Evolutionary conservation across 768 basidiomycete genomes (phyloP).

Genomic region (Tricholoma sp.): DNA sequence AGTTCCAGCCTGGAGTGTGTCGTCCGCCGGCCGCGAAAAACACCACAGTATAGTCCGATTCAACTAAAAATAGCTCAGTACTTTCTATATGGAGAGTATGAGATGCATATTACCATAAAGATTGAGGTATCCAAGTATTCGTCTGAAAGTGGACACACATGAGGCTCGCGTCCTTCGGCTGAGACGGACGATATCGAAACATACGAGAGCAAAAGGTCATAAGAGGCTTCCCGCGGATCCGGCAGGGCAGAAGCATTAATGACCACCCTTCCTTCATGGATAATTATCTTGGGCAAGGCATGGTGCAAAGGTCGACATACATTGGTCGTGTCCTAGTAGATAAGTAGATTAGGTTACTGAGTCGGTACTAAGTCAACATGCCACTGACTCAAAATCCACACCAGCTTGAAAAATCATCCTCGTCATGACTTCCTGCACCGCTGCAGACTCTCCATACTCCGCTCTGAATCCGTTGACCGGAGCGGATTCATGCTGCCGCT

Average conservation of each 20-base stretch:
- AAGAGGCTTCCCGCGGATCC: constrained; percentile 70
- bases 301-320: constrained; percentile 39
- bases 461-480: constrained; percentile 14
- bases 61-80: constrained; percentile 43
- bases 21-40: constrained; percentile 80
- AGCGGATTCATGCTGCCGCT: constrained; percentile 25
- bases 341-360: constrained; percentile 3
- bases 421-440: constrained; percentile 61
- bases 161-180: background rate
- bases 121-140: constrained; percentile 74
- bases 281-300: constrained; percentile 7
- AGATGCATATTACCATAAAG: constrained; percentile 56
- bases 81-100: background rate
- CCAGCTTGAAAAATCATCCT: constrained; percentile 85
- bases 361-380: background rate
- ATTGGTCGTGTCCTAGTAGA: constrained; percentile 72
- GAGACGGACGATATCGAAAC: constrained; percentile 22
- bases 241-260: constrained; percentile 80
- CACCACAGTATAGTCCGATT: constrained; percentile 84
- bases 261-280: constrained; percentile 56
- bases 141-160: constrained; percentile 34
- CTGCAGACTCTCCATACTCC: constrained; percentile 47
- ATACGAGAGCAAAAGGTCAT: constrained; percentile 72
- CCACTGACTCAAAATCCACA: constrained; percentile 79
- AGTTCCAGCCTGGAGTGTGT: constrained; percentile 69